Base-by-base conservation (phyloP, 1,284 basidiomycete species). In the Leccinum ponderosum region DNA sequence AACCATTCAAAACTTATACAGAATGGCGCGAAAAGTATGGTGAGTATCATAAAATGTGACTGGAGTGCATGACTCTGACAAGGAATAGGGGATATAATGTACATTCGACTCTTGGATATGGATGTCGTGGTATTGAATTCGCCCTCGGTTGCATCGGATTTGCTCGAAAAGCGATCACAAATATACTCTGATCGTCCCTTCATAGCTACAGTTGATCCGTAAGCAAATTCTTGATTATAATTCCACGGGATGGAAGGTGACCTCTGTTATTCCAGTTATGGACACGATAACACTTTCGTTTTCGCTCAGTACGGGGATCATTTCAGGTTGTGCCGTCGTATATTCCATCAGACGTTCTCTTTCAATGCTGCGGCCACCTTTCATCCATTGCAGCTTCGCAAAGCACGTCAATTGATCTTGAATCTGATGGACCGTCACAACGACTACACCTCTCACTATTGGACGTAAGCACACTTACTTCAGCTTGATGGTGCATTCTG, bases 61-160 rank as follows among this genome's bases (percentile, higher is more conserved):
- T n/a, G 22, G 22, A 12, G 55, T 33, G 15, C 7, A 15, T 35
- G 8, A 17, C 3, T 27, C 39, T 60, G 8, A 68, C 6, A 3
- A 35, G 33, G 14, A 9, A 3, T 29, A 72, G 68, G 70, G 17
- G 68, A 69, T 37, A 56, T 71, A 4, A 44, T 72, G 47, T 67
- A 68, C 22, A 37, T 58, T 35, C 61, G 62, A 37, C 57, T 69
- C 20, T 48, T 72, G 53, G 62, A 52, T 15, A 60, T 53, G 57
- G 68, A 72, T 11, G 64, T 70, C 6, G 53, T 69, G 2, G 52
- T 69, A 44, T 37, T 72, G 15, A 72, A 69, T 22, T 61, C 68
- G 0, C 50, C 22, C 17, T 55, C 58, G 3, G 62, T 59, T 3
- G 55, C 58, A 3, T 29, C 22, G n/a, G 66, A 70, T 0, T 35